A percentile compares a stretch with the other conserved stretches of the same genome.
Conservation (phyloP, 495 filamentous ascomycete genomes). For the Neurospora sp. region DNA sequence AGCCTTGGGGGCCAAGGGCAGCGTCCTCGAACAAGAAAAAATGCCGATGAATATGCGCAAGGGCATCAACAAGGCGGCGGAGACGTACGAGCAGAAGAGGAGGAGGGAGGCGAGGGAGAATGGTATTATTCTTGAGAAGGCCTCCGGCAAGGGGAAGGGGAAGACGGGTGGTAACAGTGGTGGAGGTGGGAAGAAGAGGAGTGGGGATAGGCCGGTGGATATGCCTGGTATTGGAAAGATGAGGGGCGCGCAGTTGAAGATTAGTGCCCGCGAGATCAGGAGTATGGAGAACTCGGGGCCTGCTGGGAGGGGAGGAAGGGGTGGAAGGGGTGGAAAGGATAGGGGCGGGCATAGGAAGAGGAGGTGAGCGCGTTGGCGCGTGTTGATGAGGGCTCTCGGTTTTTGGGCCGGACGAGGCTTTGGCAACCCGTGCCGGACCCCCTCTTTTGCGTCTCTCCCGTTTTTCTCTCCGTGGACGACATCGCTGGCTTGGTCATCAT, state of each 20-base stretch:
- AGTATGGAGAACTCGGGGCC: constrained; percentile 42
- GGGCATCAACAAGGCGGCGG: constrained; percentile 61
- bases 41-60: constrained; percentile 77
- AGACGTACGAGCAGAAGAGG: constrained; percentile 55
- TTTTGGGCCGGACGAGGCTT: not conserved
- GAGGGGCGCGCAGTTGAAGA: constrained; percentile 62
- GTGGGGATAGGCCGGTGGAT: constrained; percentile 57
- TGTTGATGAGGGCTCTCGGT: not conserved
- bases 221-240: constrained; percentile 72
- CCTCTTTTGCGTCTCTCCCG: not conserved
- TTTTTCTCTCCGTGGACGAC: not conserved
- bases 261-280: constrained; percentile 67
- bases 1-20: constrained; percentile 65
- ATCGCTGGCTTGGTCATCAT: not conserved
- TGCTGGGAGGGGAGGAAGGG: constrained; percentile 19
- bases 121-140: constrained; percentile 79
- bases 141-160: constrained; percentile 19
- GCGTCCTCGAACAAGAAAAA: constrained; percentile 61
- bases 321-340: constrained; percentile 19
- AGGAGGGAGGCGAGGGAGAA: constrained; percentile 76
- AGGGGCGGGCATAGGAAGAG: constrained; percentile 4
- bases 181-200: constrained; percentile 21
- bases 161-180: constrained; percentile 33
- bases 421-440: not conserved
- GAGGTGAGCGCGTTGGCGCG: constrained; percentile 9